Evolutionary conservation across 768 basidiomycete genomes (phyloP).

Genomic region (Mycena latifolia): DNA sequence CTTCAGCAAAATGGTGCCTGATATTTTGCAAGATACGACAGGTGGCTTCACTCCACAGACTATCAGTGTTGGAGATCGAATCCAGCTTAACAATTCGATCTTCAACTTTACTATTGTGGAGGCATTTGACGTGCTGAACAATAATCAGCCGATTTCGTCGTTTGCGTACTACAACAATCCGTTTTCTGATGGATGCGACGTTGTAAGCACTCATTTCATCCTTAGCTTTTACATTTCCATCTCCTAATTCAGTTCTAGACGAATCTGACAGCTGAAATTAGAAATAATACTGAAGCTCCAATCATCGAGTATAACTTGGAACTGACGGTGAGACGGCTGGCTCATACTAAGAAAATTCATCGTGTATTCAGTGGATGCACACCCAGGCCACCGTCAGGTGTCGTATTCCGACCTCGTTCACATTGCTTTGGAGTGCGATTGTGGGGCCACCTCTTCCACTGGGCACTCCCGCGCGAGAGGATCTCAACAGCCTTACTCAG

Average conservation of each 20-base stretch:
- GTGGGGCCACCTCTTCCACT: too few relatives aligned
- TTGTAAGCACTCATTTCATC: background rate
- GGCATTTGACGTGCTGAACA: background rate
- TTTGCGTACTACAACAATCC: slow-evolving; percentile 15
- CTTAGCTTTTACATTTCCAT: too few relatives aligned
- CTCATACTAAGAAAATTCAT: too few relatives aligned
- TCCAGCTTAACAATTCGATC: background rate
- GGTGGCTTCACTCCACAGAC: background rate
- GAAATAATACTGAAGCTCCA: too few relatives aligned
- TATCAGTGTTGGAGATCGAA: background rate
- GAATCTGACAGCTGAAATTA: background rate
- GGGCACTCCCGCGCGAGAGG: too few relatives aligned
- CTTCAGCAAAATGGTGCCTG: background rate
- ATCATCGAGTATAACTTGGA: too few relatives aligned
- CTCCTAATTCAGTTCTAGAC: background rate
- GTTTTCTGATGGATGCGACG: slow-evolving; percentile 7
- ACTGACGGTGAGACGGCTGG: background rate
- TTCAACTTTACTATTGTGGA: background rate
- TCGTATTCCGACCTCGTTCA: background rate
- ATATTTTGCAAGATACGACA: background rate
- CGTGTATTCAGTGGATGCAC: background rate
- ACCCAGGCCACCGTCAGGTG: background rate
- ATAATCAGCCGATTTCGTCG: background rate
- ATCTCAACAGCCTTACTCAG: too few relatives aligned
- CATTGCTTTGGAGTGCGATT: background rate